phyloP scores from a whole-genome alignment of 306 rosid genomes.

The Prunus dulcis region DNA sequence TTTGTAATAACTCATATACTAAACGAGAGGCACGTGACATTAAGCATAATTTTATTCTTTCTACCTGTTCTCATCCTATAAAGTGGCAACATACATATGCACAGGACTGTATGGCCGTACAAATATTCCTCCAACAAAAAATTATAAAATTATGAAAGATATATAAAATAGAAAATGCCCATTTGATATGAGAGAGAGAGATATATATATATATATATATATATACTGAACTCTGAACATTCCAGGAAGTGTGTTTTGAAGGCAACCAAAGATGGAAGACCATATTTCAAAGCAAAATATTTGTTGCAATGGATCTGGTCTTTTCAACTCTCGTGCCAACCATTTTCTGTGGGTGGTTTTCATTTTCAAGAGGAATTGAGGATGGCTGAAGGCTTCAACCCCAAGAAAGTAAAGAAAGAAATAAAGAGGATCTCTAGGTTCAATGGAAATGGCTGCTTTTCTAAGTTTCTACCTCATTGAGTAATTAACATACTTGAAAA shows the following conservation, averaged over 20 bases:
- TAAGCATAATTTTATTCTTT: neutral
- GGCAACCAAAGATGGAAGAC: slow-evolving; percentile 8
- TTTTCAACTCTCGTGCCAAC: neutral
- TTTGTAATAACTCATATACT: neutral
- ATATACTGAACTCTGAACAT: neutral
- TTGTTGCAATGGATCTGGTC: slow-evolving; percentile 15
- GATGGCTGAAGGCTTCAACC: neutral
- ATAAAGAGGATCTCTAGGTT: neutral
- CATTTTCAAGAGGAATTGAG: neutral
- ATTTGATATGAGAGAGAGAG: neutral
- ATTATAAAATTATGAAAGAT: neutral
- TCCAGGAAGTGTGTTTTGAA: neutral
- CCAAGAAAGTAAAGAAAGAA: neutral
- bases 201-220: too few species aligned
- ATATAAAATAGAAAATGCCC: neutral
- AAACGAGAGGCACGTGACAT: slow-evolving; percentile 5
- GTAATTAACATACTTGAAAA: neutral
- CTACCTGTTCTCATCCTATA: neutral
- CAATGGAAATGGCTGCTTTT: neutral
- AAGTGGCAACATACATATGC: neutral
- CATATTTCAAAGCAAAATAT: slow-evolving; percentile 1
- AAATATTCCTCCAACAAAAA: slow-evolving; percentile 2
- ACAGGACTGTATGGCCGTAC: neutral
- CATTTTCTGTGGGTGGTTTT: neutral
- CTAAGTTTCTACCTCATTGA: neutral